These are phyloP conservation scores for Sodiomyces alkalinus DNA, from an alignment of 2,329 filamentous ascomycete genomes.

Conservation along the genomic window DNA sequence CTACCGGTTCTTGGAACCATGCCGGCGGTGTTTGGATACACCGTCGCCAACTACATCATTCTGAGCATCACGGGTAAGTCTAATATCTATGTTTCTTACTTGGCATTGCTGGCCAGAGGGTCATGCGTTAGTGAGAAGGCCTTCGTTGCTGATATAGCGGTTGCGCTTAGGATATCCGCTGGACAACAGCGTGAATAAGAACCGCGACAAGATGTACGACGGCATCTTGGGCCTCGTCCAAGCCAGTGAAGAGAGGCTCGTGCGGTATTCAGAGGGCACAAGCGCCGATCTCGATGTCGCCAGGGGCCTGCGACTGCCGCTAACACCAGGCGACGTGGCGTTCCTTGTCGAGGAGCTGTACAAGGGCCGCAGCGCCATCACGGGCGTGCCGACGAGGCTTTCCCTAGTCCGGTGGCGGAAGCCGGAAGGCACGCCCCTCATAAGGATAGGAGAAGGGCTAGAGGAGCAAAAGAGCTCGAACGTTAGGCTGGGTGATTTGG, in stretches of 20 bases:
- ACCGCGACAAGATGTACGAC: constrained; percentile 84
- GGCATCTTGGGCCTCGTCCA: constrained; percentile 63
- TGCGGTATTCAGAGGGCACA: constrained; percentile 23
- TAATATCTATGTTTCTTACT: too few relatives aligned
- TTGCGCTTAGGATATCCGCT: constrained; percentile 55
- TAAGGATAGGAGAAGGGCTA: constrained; percentile 45
- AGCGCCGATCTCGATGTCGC: constrained; percentile 25
- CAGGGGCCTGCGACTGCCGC: constrained; percentile 61
- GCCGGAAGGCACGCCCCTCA: constrained; percentile 42
- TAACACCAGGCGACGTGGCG: constrained; percentile 67
- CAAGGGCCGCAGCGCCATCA: constrained; percentile 67
- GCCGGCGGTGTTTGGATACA: constrained; percentile 91
- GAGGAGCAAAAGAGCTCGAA: constrained; percentile 67
- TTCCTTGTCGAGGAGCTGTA: constrained; percentile 87
- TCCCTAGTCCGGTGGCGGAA: constrained; percentile 68
- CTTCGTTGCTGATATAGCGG: background rate
- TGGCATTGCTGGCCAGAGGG: too few relatives aligned
- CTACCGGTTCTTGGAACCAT: constrained; percentile 90
- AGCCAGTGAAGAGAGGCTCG: constrained; percentile 40
- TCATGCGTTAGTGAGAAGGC: too few relatives aligned
- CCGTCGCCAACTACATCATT: constrained; percentile 84
- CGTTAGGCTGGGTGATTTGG: constrained; percentile 54
- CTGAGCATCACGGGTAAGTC: constrained; percentile 45
- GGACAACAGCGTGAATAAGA: constrained; percentile 69
- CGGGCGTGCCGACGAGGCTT: constrained; percentile 64